phyloP scores from a whole-genome alignment of 1,284 basidiomycete species.

The Cystobasidium slooffiae region DNA sequence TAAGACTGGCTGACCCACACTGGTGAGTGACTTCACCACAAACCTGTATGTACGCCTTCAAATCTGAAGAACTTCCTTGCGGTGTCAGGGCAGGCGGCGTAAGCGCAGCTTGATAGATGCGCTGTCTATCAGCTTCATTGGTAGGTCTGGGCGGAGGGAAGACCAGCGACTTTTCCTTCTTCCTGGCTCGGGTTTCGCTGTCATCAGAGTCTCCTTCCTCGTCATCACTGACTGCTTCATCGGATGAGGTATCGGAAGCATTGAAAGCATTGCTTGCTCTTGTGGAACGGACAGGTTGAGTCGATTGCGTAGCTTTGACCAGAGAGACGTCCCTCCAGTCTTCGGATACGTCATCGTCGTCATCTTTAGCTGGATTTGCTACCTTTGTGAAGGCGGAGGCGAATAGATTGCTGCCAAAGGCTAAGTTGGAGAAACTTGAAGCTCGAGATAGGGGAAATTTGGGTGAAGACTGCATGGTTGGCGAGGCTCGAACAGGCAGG shows the following conservation, averaged over 20 bases:
- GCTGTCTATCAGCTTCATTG: constrained; percentile 18
- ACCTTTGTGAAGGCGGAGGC: neutral
- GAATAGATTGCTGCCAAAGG: constrained; percentile 34
- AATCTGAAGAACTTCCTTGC: constrained; percentile 19
- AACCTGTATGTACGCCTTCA: constrained; percentile 11
- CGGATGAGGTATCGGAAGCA: neutral
- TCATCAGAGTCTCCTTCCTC: constrained; percentile 37
- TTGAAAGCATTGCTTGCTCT: constrained; percentile 1
- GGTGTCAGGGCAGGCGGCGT: constrained; percentile 32
- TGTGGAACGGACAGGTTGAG: neutral
- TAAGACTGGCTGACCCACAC: neutral
- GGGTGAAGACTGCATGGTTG: neutral
- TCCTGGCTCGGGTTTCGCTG: constrained; percentile 8
- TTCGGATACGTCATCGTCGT: constrained; percentile 16
- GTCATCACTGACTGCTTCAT: neutral
- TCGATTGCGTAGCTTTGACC: neutral
- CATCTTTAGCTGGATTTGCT: constrained; percentile 34
- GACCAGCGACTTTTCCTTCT: constrained; percentile 9
- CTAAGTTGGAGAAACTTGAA: constrained; percentile 25
- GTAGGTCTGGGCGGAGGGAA: constrained; percentile 35
- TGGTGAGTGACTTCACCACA: neutral
- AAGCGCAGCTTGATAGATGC: constrained; percentile 27
- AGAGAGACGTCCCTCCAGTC: constrained; percentile 10
- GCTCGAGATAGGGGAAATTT: constrained; percentile 7
- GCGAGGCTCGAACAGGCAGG: neutral